A percentile compares a stretch with the other conserved stretches of the same genome.
These are phyloP conservation scores for Phoma sp. DNA, from an alignment of 2,329 filamentous ascomycete species.

Conservation along the genomic window DNA sequence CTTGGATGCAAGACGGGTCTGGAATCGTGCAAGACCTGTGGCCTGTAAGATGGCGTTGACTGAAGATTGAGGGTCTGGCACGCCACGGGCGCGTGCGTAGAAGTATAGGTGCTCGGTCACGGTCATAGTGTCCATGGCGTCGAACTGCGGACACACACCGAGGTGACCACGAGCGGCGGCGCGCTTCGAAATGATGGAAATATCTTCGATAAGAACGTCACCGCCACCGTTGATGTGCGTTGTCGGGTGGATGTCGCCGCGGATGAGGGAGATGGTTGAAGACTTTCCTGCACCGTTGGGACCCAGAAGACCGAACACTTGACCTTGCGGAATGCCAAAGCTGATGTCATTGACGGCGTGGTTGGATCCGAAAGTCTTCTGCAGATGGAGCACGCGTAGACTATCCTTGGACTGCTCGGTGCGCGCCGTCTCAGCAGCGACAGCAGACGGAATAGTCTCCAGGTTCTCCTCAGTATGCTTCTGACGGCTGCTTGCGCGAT, in stretches of 20 bases:
- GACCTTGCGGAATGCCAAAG: constrained; percentile 78
- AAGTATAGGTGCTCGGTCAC: constrained; percentile 85
- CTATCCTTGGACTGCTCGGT: constrained; percentile 69
- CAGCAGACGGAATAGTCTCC: constrained; percentile 59
- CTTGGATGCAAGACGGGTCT: constrained; percentile 75
- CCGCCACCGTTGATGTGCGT: constrained; percentile 64
- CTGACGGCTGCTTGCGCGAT: constrained; percentile 40
- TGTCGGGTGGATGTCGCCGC: constrained; percentile 82
- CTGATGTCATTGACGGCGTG: constrained; percentile 84
- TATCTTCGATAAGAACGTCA: constrained; percentile 79
- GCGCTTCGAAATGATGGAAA: constrained; percentile 74
- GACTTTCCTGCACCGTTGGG: constrained; percentile 93
- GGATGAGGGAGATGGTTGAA: constrained; percentile 85
- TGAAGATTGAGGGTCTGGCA: constrained; percentile 76
- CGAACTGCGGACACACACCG: constrained; percentile 83
- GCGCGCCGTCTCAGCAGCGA: constrained; percentile 68
- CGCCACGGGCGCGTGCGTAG: constrained; percentile 84
- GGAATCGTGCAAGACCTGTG: constrained; percentile 76
- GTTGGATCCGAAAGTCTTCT: constrained; percentile 77
- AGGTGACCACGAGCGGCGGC: constrained; percentile 76
- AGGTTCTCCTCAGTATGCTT: constrained; percentile 53
- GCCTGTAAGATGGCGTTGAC: constrained; percentile 79
- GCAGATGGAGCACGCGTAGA: constrained; percentile 79
- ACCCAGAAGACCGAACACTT: constrained; percentile 87
- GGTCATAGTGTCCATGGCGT: constrained; percentile 88